Conservation (phyloP, 2,329 filamentous ascomycete species). For the Xylaria sp. region DNA sequence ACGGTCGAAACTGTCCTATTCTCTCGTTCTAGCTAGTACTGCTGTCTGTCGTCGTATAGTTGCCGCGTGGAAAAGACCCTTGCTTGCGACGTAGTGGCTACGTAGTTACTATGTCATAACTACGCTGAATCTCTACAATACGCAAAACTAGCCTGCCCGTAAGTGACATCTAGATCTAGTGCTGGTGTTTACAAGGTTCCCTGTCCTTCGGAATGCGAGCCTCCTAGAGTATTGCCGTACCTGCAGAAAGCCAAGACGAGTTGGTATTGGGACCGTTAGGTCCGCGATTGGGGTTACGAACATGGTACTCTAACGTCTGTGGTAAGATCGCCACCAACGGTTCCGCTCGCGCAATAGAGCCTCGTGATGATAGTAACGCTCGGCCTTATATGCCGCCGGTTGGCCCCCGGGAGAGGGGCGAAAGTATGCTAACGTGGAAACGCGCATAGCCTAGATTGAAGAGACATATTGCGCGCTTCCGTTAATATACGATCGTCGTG, state of each 20-base stretch:
- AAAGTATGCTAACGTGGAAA: slow-evolving; percentile 69
- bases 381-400: slow-evolving; percentile 58
- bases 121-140: slow-evolving; percentile 68
- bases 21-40: slow-evolving; percentile 75
- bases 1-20: slow-evolving; percentile 69
- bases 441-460: slow-evolving; percentile 72
- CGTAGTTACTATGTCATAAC: slow-evolving; percentile 68
- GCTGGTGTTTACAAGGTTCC: slow-evolving; percentile 73
- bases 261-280: slow-evolving; percentile 8
- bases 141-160: slow-evolving; percentile 59
- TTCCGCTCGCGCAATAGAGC: slow-evolving; percentile 73
- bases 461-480: slow-evolving; percentile 68
- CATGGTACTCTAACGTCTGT: slow-evolving; percentile 71
- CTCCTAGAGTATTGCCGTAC: slow-evolving; percentile 53
- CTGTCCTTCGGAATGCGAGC: slow-evolving; percentile 70
- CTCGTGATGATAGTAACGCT: slow-evolving; percentile 72
- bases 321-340: slow-evolving; percentile 75
- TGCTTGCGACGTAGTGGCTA: slow-evolving; percentile 70
- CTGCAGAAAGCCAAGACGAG: slow-evolving; percentile 40
- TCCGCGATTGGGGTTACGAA: slow-evolving; percentile 62
- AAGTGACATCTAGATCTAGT: slow-evolving; percentile 66
- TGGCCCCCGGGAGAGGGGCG: slow-evolving; percentile 63
- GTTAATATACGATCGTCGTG: slow-evolving; percentile 66
- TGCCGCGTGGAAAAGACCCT: slow-evolving; percentile 56
- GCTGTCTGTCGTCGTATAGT: slow-evolving; percentile 55